Evolutionary conservation across 306 rosid genomes (phyloP).

Genomic region (Ormosia semicastrata): DNA sequence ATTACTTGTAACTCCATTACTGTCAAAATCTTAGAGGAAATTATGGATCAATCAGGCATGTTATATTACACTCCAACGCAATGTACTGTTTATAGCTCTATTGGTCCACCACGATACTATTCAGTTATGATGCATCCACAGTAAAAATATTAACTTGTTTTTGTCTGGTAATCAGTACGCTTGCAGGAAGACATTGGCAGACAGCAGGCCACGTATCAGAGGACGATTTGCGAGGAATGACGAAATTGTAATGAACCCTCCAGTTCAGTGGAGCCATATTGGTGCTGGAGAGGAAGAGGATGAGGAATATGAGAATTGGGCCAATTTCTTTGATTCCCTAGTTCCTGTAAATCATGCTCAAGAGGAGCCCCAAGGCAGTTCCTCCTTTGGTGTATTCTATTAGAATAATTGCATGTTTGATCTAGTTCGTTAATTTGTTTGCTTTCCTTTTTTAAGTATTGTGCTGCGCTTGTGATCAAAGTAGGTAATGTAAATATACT

Average conservation of each 20-base stretch:
- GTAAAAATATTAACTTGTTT: background rate
- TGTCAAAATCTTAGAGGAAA: background rate
- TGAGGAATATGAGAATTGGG: slow-evolving; percentile 68
- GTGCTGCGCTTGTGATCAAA: slow-evolving; percentile 30
- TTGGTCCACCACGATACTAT: slow-evolving; percentile 13
- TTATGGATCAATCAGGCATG: background rate
- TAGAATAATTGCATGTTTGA: slow-evolving; percentile 15
- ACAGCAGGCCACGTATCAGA: slow-evolving; percentile 86
- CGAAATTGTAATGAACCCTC: slow-evolving; percentile 48
- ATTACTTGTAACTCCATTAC: background rate
- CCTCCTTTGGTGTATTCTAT: slow-evolving; percentile 19
- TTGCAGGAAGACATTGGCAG: slow-evolving; percentile 91
- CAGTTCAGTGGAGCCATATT: slow-evolving; percentile 49
- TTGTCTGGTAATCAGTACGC: slow-evolving; percentile 56
- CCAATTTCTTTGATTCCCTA: slow-evolving; percentile 57
- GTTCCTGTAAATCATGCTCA: slow-evolving; percentile 50
- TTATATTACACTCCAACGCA: slow-evolving; percentile 14
- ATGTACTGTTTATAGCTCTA: background rate
- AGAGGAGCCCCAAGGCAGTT: slow-evolving; percentile 31
- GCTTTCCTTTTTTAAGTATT: background rate
- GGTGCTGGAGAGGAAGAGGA: slow-evolving; percentile 56
- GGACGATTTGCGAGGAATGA: slow-evolving; percentile 86
- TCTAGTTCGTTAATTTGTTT: background rate
- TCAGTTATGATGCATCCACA: background rate
- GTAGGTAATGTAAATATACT: slow-evolving; percentile 35